Conservation (phyloP, 2,329 filamentous ascomycete genomes). For the Sphaceloma murrayae region DNA sequence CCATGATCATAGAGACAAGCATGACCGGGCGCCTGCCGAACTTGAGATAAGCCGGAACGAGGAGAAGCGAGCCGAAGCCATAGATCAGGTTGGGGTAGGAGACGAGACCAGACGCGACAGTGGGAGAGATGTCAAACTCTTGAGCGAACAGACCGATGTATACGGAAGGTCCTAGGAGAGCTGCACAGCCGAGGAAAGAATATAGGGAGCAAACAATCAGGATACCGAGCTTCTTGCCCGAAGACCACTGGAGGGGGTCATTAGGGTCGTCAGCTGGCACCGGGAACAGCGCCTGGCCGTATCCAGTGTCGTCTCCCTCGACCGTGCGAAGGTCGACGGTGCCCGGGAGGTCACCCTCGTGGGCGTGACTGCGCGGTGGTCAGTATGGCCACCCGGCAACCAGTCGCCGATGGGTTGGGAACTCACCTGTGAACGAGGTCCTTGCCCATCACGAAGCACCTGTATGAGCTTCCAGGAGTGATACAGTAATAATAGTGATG, state of each 20-base stretch:
- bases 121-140: conserved; percentile 43
- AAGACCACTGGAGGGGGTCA: conserved; percentile 51
- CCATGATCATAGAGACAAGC: conserved; percentile 33
- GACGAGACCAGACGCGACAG: conserved; percentile 46
- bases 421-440: conserved; percentile 15
- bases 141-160: conserved; percentile 48
- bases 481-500: neutral
- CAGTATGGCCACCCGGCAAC: neutral
- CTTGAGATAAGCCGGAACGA: conserved; percentile 51
- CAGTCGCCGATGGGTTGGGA: neutral
- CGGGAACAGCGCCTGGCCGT: conserved; percentile 52
- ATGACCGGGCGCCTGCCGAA: conserved; percentile 38
- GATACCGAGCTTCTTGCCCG: conserved; percentile 48
- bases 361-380: conserved; percentile 40
- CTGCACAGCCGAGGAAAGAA: conserved; percentile 50
- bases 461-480: neutral
- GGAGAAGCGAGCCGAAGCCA: conserved; percentile 47
- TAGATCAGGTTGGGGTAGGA: conserved; percentile 53
- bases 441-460: conserved; percentile 1
- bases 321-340: conserved; percentile 45
- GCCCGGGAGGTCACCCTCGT: conserved; percentile 47
- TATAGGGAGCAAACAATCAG: conserved; percentile 46
- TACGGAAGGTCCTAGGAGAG: conserved; percentile 48
- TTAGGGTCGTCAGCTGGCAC: conserved; percentile 54
- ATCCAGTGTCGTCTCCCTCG: conserved; percentile 51